phyloP scores from a whole-genome alignment of 139 green algal species.

The Coelastrella sp. region DNA sequence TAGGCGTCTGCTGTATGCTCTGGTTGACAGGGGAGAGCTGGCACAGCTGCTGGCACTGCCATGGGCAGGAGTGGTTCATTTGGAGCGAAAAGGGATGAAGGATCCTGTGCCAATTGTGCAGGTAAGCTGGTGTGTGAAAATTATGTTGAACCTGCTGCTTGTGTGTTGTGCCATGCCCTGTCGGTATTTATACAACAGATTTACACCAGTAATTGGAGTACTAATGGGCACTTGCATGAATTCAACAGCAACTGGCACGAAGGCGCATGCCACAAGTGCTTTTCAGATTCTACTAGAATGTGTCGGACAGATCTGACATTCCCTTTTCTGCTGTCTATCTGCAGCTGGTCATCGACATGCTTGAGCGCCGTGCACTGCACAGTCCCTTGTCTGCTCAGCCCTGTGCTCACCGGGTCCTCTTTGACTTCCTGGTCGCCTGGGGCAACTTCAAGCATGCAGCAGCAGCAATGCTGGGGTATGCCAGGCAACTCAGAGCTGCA shows the following conservation, averaged over 20 bases:
- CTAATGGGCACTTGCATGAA: background rate
- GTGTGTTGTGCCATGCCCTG: background rate
- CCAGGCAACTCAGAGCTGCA: conserved; percentile 22
- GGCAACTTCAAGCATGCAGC: conserved; percentile 38
- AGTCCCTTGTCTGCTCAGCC: background rate
- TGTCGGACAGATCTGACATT: background rate
- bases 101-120: conserved; percentile 35
- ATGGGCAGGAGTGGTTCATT: conserved; percentile 34
- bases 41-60: conserved; percentile 34
- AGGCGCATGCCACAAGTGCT: background rate
- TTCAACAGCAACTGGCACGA: background rate
- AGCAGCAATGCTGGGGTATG: conserved; percentile 31
- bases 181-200: too few species aligned
- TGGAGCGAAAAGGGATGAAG: background rate
- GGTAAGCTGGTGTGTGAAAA: conserved; percentile 9
- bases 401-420: conserved; percentile 1
- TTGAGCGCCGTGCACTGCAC: conserved; percentile 18
- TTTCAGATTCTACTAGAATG: background rate
- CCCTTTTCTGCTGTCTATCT: background rate
- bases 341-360: conserved; percentile 34
- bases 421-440: conserved; percentile 31
- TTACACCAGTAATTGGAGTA: background rate
- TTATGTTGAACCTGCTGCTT: background rate
- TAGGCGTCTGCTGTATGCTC: conserved; percentile 51
- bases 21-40: conserved; percentile 8